These are phyloP conservation scores for Saccharomycopsis malanga DNA, from an alignment of 805 yeast species.

Conservation along the genomic window DNA sequence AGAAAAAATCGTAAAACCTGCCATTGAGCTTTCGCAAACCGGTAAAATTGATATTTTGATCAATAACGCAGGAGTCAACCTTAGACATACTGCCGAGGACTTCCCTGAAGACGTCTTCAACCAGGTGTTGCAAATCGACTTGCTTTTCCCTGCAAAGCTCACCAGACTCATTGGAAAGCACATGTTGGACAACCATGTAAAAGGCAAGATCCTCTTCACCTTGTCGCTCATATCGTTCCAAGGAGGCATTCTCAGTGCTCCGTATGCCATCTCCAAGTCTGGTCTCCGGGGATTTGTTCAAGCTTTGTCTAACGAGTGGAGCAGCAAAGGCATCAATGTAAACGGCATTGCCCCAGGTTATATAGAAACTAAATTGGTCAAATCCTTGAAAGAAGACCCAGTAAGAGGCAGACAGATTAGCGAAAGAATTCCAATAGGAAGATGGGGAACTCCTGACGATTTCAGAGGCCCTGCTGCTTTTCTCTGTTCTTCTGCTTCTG, in stretches of 20 bases:
- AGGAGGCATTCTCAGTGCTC: constrained; percentile 80
- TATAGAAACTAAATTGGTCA: constrained; percentile 38
- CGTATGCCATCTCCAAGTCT: constrained; percentile 86
- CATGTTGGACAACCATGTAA: constrained; percentile 59
- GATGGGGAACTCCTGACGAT: constrained; percentile 46
- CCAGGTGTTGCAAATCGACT: constrained; percentile 65
- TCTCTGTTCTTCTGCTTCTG: constrained; percentile 44
- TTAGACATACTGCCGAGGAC: constrained; percentile 61
- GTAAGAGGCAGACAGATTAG: constrained; percentile 4
- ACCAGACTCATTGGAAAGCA: constrained; percentile 62
- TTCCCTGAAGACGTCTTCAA: constrained; percentile 48
- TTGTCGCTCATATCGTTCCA: constrained; percentile 89
- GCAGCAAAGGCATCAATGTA: constrained; percentile 48
- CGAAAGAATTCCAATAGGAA: constrained; percentile 37
- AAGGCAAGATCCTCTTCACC: constrained; percentile 75
- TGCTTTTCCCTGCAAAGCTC: constrained; percentile 75
- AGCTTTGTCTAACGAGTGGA: constrained; percentile 84
- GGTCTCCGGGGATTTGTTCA: constrained; percentile 68
- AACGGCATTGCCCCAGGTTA: constrained; percentile 49
- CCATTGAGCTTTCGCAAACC: constrained; percentile 58
- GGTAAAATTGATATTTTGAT: constrained; percentile 73
- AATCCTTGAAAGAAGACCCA: constrained; percentile 1
- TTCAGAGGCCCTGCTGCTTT: constrained; percentile 37
- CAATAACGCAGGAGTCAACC: constrained; percentile 85
- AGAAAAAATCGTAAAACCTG: constrained; percentile 41